These are phyloP conservation scores for Exophiala aquamarina DNA, from an alignment of 2,329 filamentous ascomycete species.

Conservation along the genomic window DNA sequence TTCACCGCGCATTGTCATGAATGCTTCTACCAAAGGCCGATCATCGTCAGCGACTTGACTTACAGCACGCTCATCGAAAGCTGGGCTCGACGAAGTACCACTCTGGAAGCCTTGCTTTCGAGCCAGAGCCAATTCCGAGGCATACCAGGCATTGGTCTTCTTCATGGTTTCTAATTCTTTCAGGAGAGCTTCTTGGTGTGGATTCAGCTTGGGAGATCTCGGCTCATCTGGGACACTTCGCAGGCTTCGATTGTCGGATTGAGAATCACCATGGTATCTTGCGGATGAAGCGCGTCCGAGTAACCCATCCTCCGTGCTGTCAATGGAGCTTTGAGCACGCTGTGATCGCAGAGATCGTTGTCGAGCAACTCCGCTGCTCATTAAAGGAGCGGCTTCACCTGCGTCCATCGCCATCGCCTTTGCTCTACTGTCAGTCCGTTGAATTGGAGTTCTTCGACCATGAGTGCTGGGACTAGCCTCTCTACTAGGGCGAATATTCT, in stretches of 20 bases:
- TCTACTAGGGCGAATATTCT: slow-evolving; percentile 30
- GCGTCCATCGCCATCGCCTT: slow-evolving; percentile 50
- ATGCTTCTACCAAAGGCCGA: slow-evolving; percentile 84
- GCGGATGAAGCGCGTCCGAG: slow-evolving; percentile 38
- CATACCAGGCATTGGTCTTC: slow-evolving; percentile 93
- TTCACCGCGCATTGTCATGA: slow-evolving; percentile 87
- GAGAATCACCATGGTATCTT: slow-evolving; percentile 33
- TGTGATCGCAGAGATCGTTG: slow-evolving; percentile 58
- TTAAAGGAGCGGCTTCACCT: slow-evolving; percentile 45
- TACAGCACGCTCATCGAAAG: slow-evolving; percentile 71
- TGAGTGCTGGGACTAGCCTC: slow-evolving; percentile 55
- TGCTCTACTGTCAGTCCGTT: slow-evolving; percentile 45
- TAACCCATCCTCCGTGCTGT: slow-evolving; percentile 63
- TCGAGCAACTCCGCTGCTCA: slow-evolving; percentile 40
- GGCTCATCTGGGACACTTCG: slow-evolving; percentile 44
- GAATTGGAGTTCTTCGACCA: slow-evolving; percentile 65
- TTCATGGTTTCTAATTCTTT: slow-evolving; percentile 85
- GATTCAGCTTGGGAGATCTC: slow-evolving; percentile 44
- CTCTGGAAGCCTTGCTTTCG: slow-evolving; percentile 84
- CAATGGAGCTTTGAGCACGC: slow-evolving; percentile 65
- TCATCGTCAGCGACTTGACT: slow-evolving; percentile 91
- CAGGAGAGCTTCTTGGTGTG: slow-evolving; percentile 62
- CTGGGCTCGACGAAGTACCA: slow-evolving; percentile 67
- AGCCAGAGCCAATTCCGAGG: slow-evolving; percentile 88
- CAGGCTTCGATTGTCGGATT: slow-evolving; percentile 43